phyloP scores from a whole-genome alignment of 352 stramenopile genomes.

The Sclerospora graminicola region DNA sequence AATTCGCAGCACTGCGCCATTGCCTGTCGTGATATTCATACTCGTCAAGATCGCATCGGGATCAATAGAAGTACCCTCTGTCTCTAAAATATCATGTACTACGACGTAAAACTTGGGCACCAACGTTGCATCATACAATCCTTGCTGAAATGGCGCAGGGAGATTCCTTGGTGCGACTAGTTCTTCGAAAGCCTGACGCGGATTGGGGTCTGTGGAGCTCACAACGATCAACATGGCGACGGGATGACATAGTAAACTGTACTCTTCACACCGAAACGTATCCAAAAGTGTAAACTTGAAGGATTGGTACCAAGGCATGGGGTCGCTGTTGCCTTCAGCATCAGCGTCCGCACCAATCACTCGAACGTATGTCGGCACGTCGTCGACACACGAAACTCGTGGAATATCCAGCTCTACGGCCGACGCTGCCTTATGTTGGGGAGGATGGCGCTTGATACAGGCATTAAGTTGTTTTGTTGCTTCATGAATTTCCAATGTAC shows the following conservation, averaged over 20 bases:
- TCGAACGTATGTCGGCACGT: constrained; percentile 59
- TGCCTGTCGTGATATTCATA: constrained; percentile 38
- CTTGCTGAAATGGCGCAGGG: constrained; percentile 51
- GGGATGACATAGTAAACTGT: constrained; percentile 62
- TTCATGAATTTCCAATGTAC: constrained; percentile 28
- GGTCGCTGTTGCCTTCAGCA: constrained; percentile 24
- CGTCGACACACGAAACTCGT: constrained; percentile 36
- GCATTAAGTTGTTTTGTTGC: constrained; percentile 54
- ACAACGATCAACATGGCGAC: constrained; percentile 68
- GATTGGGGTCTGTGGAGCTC: constrained; percentile 75
- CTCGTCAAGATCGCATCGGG: constrained; percentile 63
- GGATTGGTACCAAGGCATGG: constrained; percentile 69
- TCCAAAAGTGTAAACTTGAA: constrained; percentile 76
- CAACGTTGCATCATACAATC: constrained; percentile 68
- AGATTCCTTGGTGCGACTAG: constrained; percentile 38
- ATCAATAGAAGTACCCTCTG: constrained; percentile 69
- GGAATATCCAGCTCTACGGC: constrained; percentile 59
- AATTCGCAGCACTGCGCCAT: constrained; percentile 48
- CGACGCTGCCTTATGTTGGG: constrained; percentile 15
- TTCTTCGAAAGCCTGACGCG: constrained; percentile 63
- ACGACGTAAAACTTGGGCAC: constrained; percentile 84
- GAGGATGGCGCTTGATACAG: constrained; percentile 44
- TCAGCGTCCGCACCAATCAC: constrained; percentile 35
- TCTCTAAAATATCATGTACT: constrained; percentile 76
- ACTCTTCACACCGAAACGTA: constrained; percentile 77